Base-by-base conservation (phyloP, 2,329 filamentous ascomycete genomes). In the Neofusicoccum cordaticola region DNA sequence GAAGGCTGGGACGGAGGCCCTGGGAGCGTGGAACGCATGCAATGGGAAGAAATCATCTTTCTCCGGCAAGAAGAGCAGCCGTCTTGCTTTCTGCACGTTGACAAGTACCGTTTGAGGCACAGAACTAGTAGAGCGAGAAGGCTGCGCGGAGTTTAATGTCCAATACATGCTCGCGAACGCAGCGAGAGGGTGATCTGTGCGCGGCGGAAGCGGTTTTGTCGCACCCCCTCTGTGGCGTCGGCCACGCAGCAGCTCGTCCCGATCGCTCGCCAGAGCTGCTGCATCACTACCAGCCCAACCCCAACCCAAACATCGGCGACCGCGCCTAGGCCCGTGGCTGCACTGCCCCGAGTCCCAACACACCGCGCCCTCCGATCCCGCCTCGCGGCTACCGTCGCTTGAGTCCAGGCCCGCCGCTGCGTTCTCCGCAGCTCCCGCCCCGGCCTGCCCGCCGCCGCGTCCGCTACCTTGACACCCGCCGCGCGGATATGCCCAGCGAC, bases 401-500 rank as follows among this genome's bases (percentile, higher is more conserved):
- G 56, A 35, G 19, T 31, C 12, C 37, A 48, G 27, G 60, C 15
- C 19, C 19, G 31, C 65, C 35, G 44, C 60, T 62, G 58, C 42
- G 37, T 34, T 47, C 48, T 44, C 52, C 62, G 9, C 70, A 70
- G 69, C 70, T 66, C 68, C 67, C 67, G 72, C 68, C 72, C 74
- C 72, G 71, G 73, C 75, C 71, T 48, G 53, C 64, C 47, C 42
- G 48, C 27, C 44, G 17, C 50, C 15, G 31, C 22, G 22, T 22
- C 22, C 22, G 34, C 53, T 58, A 34, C 53, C 62, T 42, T 47
- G 50, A 39, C 35, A 13, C 39, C 63, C 56, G 45, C 51, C 47
- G 56, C 58, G 67, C 64, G 65, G 87, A 87, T 80, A 90, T 90
- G 88, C 84, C 82, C 77, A 79, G 79, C 77, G 80, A 82, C 79